These are phyloP conservation scores for Rhodotorula sp. DNA, from an alignment of 1,284 basidiomycete species.

Conservation along the genomic window DNA sequence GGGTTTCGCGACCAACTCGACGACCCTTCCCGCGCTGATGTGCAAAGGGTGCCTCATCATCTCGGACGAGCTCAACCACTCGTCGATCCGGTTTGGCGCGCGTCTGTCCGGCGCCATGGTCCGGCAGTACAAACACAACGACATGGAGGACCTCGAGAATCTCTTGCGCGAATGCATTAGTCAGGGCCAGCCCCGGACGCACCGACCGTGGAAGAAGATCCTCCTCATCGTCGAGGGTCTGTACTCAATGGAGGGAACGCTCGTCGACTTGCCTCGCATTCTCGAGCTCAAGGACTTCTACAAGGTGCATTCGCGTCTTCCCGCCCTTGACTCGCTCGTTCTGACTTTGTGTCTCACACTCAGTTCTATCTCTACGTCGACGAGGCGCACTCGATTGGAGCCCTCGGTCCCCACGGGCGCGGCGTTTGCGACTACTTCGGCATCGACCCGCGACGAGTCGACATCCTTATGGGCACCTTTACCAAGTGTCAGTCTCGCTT, in stretches of 20 bases:
- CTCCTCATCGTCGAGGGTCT: conserved; percentile 91
- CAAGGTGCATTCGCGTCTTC: conserved; percentile 63
- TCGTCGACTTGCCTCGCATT: conserved; percentile 79
- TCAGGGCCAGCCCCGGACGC: conserved; percentile 95
- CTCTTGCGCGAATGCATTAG: conserved; percentile 88
- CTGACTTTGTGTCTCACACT: neutral
- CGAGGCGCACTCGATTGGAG: conserved; percentile 96
- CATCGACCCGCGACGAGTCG: conserved; percentile 74
- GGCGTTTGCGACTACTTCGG: conserved; percentile 96
- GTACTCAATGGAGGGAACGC: conserved; percentile 96
- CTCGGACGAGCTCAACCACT: conserved; percentile 96
- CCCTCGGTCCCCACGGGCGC: conserved; percentile 87
- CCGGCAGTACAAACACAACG: conserved; percentile 95
- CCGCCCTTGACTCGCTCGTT: neutral
- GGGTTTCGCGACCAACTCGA: conserved; percentile 98
- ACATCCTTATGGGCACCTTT: conserved; percentile 98
- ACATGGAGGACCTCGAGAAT: conserved; percentile 79
- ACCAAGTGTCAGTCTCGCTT: conserved; percentile 65
- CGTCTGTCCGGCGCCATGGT: conserved; percentile 85
- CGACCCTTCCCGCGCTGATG: conserved; percentile 87
- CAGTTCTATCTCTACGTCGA: conserved; percentile 96
- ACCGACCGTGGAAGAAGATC: conserved; percentile 99
- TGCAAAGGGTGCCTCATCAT: conserved; percentile 91
- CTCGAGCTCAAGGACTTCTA: conserved; percentile 90
- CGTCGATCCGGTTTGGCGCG: conserved; percentile 90